Base-by-base conservation (phyloP, 2,329 filamentous ascomycete species). In the Mycosphaerella sp. region DNA sequence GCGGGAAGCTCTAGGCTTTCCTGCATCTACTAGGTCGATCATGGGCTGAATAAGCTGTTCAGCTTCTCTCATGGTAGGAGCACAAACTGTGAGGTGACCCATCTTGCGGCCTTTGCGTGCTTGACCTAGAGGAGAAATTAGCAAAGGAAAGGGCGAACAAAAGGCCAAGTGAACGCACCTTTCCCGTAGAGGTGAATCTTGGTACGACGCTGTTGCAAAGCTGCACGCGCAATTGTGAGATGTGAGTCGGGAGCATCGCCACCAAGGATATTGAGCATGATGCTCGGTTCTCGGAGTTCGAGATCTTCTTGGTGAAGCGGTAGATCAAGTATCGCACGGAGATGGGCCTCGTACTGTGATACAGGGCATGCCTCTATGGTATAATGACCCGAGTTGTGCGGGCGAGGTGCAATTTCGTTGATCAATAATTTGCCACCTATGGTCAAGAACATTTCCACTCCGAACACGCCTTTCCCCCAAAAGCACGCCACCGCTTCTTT, bases 381-480 rank as follows among this genome's bases (percentile, higher is more conserved):
- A 71, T 90, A 91, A 71, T 97, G 93, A 0, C 93, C 93, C 0
- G 88, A 94, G 73, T 96, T 96, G 72, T 96, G 90, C 44, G 81
- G 80, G 35, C 88, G 78, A 10, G 87, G 88, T 0, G 88, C 88
- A 57, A 94, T 85, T 71, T 95, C 89, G 69, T 95, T 95, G 61
- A 96, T 79, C 52, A 94, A 72, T 1, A 95, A 76, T 1, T 74
- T 74, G 52, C 77, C 81, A 62, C 93, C 82, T 43, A 82, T 73
- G 9, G 90, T 79, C 3, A 97, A 71, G 71, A 98, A 98, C 82
- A 97, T 87, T 72, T 98, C 93, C 0, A 97, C 91, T 0, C 91
- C 93, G 69, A 96, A 98, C 28, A 95, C 87, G 57, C 93, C 93
- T 56, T 93, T 85, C 45, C 93, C 93, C 74, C 84, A 83, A 49